Evolutionary conservation across 208 protist species (phyloP).

Genomic region (Acanthamoeba healyi): DNA sequence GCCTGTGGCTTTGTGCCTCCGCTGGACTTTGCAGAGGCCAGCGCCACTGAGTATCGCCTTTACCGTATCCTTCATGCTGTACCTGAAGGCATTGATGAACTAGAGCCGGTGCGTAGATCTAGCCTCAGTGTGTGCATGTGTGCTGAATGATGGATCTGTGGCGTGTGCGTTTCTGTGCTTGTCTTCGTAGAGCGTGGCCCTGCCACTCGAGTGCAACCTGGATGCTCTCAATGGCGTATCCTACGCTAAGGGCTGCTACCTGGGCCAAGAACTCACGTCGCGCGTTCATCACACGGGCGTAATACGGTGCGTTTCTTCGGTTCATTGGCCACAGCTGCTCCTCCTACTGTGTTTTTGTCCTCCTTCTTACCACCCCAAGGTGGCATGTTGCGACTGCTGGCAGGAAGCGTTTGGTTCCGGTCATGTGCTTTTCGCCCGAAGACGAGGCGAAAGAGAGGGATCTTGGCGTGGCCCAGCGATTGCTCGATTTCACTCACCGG

Average conservation of each 20-base stretch:
- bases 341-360: too few species aligned
- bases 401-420: background rate
- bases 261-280: constrained; percentile 97
- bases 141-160: too few species aligned
- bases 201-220: constrained; percentile 93
- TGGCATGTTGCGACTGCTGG: background rate
- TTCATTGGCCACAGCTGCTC: too few species aligned
- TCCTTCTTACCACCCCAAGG: too few species aligned
- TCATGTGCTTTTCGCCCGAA: background rate
- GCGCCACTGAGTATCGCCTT: background rate
- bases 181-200: background rate
- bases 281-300: constrained; percentile 96
- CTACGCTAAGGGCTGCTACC: constrained; percentile 97
- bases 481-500: background rate
- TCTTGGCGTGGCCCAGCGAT: background rate
- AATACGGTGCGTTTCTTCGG: constrained; percentile 83
- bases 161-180: too few species aligned
- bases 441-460: background rate
- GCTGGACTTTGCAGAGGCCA: background rate
- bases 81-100: constrained; percentile 12
- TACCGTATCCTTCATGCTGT: background rate
- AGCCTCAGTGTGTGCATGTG: background rate
- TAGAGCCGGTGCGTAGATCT: background rate
- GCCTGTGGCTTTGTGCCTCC: background rate
- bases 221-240: constrained; percentile 94